Conservation (phyloP, 1,139 yeast species). For the Protomyces inouyei region DNA sequence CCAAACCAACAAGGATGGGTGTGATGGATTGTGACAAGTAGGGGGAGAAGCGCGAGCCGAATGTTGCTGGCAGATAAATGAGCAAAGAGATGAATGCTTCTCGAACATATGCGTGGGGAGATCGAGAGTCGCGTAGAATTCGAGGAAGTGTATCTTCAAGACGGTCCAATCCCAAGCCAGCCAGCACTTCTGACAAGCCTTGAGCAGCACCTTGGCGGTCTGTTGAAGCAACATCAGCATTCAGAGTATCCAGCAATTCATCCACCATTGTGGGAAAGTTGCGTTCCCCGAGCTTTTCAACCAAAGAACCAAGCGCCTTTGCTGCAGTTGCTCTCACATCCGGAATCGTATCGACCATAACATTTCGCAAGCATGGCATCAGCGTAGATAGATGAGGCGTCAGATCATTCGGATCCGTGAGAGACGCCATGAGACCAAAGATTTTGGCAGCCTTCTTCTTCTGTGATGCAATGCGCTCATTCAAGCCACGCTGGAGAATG, state of each 20-base stretch:
- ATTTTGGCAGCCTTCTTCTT: conserved; percentile 95
- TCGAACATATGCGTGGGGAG: conserved; percentile 64
- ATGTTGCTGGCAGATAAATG: conserved; percentile 87
- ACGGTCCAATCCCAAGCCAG: conserved; percentile 82
- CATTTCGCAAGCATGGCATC: conserved; percentile 76
- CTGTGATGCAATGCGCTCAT: conserved; percentile 83
- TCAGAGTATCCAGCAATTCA: conserved; percentile 66
- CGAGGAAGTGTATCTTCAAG: conserved; percentile 83
- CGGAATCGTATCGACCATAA: conserved; percentile 99
- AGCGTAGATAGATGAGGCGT: conserved; percentile 74
- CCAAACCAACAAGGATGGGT: conserved; percentile 83
- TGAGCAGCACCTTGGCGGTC: conserved; percentile 97
- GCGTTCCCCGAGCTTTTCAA: conserved; percentile 93
- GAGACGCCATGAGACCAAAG: conserved; percentile 96
- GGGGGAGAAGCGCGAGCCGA: conserved; percentile 88
- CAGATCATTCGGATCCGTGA: conserved; percentile 83
- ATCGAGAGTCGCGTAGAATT: conserved; percentile 67
- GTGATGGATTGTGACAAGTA: conserved; percentile 81
- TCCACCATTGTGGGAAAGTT: conserved; percentile 90
- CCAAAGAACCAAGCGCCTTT: conserved; percentile 92
- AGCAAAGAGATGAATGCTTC: conserved; percentile 91
- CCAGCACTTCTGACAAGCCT: conserved; percentile 87
- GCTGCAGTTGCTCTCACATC: conserved; percentile 96
- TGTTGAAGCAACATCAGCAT: conserved; percentile 77
- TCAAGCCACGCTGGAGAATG: conserved; percentile 92